phyloP scores from a whole-genome alignment of 139 green algal species.

The Ostreobium quekettii region DNA sequence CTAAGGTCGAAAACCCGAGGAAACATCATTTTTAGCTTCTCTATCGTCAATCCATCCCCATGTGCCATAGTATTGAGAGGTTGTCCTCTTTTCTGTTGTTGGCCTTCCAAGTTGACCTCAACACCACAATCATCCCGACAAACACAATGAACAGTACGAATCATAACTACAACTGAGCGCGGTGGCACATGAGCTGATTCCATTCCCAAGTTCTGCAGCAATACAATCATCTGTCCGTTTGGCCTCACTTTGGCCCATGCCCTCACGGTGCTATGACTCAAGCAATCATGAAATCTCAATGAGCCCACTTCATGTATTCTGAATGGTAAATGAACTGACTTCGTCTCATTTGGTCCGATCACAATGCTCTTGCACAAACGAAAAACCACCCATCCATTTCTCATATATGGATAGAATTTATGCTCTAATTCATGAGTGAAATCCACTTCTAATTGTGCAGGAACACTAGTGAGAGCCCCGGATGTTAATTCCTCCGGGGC shows the following conservation, averaged over 20 bases:
- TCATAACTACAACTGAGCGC: too few relatives aligned
- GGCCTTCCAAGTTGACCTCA: background rate
- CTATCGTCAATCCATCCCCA: background rate
- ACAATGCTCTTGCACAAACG: background rate
- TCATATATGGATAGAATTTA: background rate
- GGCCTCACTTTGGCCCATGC: background rate
- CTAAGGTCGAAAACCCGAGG: background rate
- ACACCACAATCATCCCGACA: background rate
- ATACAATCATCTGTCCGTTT: background rate
- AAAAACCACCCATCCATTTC: background rate
- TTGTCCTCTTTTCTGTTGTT: background rate
- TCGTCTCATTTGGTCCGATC: background rate
- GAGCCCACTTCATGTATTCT: background rate
- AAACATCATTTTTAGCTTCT: background rate
- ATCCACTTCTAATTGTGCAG: too few relatives aligned
- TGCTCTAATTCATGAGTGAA: background rate
- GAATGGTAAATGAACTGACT: background rate
- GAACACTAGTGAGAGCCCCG: background rate
- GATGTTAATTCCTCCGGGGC: background rate
- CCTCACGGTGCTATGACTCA: background rate
- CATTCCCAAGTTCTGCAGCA: background rate
- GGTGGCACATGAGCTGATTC: background rate
- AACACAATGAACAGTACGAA: too few relatives aligned
- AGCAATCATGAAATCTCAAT: background rate
- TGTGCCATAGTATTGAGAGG: background rate